These are phyloP conservation scores for Thuidium tamariscinum DNA, from an alignment of 225 moss, liverwort and hornwort genomes.

Conservation along the genomic window DNA sequence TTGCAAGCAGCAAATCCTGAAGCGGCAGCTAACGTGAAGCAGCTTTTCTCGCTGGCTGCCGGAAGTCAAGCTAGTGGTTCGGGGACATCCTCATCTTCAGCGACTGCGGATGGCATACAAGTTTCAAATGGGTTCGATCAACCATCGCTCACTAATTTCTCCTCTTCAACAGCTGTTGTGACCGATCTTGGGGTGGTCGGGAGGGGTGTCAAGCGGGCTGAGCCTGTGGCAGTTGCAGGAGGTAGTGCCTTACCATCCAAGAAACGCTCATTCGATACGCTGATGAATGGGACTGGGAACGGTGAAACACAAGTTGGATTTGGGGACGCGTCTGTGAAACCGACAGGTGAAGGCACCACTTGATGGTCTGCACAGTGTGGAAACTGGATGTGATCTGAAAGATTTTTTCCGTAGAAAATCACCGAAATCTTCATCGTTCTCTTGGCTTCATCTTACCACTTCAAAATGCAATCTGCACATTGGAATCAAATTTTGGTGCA, in stretches of 20 bases:
- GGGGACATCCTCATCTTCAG: conserved; percentile 32
- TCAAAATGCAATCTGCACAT: neutral
- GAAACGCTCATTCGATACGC: conserved; percentile 59
- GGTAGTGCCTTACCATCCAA: conserved; percentile 34
- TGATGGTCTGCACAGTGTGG: neutral
- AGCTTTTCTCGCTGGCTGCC: conserved; percentile 40
- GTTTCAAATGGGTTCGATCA: conserved; percentile 28
- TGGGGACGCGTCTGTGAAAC: conserved; percentile 22
- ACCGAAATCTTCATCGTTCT: neutral
- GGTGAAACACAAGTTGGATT: conserved; percentile 76
- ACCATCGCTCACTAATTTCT: conserved; percentile 23
- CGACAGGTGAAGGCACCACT: conserved; percentile 3
- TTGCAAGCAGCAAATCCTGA: conserved; percentile 75
- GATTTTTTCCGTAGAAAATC: neutral
- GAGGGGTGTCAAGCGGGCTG: conserved; percentile 83
- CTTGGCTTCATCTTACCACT: neutral
- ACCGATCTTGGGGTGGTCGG: conserved; percentile 89
- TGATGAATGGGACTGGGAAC: conserved; percentile 44
- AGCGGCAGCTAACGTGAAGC: conserved; percentile 61
- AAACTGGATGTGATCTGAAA: neutral
- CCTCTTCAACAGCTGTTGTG: conserved; percentile 48
- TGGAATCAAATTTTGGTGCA: neutral
- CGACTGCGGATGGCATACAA: conserved; percentile 8
- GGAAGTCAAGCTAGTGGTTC: conserved; percentile 22
- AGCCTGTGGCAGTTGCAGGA: conserved; percentile 39